phyloP scores from a whole-genome alignment of 352 stramenopile species.

The Phytophthora ohioensis region DNA sequence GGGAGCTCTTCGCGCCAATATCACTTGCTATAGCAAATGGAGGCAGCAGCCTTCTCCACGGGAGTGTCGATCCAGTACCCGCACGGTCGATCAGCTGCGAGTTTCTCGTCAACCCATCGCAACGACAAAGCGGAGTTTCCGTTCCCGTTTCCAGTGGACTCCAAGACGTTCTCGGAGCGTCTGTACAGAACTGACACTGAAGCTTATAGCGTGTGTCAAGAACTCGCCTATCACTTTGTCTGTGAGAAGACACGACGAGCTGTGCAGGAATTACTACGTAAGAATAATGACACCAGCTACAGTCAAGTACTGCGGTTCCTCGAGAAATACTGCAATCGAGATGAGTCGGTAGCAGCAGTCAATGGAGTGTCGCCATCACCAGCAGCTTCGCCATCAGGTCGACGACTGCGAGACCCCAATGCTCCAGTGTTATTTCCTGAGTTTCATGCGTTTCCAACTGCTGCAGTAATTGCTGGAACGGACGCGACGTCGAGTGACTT shows the following conservation, averaged over 20 bases:
- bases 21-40: constrained; percentile 35
- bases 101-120: background rate
- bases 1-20: constrained; percentile 21
- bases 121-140: constrained; percentile 11
- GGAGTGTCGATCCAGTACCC: constrained; percentile 65
- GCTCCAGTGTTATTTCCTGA: constrained; percentile 46
- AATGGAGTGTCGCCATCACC: background rate
- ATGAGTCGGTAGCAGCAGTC: background rate
- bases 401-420: constrained; percentile 31
- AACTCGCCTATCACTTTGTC: constrained; percentile 74
- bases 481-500: constrained; percentile 81
- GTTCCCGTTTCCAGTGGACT: constrained; percentile 36
- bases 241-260: constrained; percentile 59
- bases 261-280: constrained; percentile 67
- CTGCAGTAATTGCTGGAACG: constrained; percentile 69
- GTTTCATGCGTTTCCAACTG: constrained; percentile 65
- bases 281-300: constrained; percentile 78
- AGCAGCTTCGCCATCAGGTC: constrained; percentile 1
- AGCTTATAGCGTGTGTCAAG: constrained; percentile 58
- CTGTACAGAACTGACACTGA: constrained; percentile 40
- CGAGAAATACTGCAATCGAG: constrained; percentile 51
- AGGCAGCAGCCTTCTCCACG: constrained; percentile 59
- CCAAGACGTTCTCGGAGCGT: background rate
- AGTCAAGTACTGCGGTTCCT: constrained; percentile 70
- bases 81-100: constrained; percentile 1